Evolutionary conservation across 805 yeast genomes (phyloP), one percentile per base, ranked within the genome.

Genomic region (Wickerhamiella sergipiensis): DNA sequence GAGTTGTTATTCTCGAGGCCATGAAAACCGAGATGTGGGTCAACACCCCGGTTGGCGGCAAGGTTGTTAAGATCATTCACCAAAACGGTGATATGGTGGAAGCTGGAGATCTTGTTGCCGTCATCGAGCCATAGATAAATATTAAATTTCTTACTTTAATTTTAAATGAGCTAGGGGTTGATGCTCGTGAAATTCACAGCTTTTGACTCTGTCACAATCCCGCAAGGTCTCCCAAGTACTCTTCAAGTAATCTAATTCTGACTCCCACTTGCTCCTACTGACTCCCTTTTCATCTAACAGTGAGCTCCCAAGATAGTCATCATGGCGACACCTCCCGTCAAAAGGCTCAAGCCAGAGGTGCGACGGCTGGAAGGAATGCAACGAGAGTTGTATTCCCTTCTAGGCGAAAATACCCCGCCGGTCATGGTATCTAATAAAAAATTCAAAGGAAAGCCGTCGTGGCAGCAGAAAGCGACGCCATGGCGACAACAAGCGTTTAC

Each of bases 21-120:
- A 90, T 90, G 98, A 90, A 90, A 74, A 92, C 97, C 0, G 98
- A 90, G 69, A 90, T 90, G 97, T 77, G 79, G 48, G 95, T 90
- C 36, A 72, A 68, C 50, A 79, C 97, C 19, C 75, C 95, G 1
- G 59, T 53, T 6, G 52, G 45, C 7, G 70, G 70, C 31, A 65
- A 55, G 50, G 60, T 67, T 2, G 61, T 61, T 46, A 64, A 64
- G 55, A 59, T 67, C 48, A 71, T 72, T 21, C 95, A 87, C 65
- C 73, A 75, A 50, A 86, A 87, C 62, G 97, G 97, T 61, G 96
- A 90, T 62, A 85, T 92, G 84, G 95, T 90, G 42, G 97, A 90
- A 53, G 87, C 96, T 40, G 98, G 98, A 56, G 97, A 92, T 65
- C 69, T 87, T 55, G 95, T 92, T 46, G 97, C 83, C 48, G 95